Evolutionary conservation across 805 yeast genomes (phyloP).

Genomic region (Citeromyces nyonsensis): DNA sequence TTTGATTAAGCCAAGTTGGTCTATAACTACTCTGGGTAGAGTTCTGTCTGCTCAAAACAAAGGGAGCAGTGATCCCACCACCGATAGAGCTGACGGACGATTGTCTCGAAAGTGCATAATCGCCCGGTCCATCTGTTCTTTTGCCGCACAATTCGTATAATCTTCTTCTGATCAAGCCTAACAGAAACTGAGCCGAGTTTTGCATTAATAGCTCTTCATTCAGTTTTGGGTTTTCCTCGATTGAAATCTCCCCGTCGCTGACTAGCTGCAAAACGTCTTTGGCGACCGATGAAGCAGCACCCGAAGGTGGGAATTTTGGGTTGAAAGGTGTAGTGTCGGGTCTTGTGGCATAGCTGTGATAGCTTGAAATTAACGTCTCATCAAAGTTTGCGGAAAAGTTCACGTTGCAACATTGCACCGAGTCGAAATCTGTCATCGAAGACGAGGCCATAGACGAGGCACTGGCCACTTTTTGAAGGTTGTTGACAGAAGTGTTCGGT

Average conservation of each 20-base stretch:
- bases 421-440: slow-evolving; percentile 1
- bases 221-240: slow-evolving; percentile 10
- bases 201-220: slow-evolving; percentile 13
- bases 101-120: slow-evolving; percentile 11
- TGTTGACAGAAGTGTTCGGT: no score
- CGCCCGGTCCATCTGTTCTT: slow-evolving; percentile 3
- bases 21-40: slow-evolving; percentile 5
- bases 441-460: slow-evolving; percentile 3
- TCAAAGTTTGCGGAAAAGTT: slow-evolving; percentile 17
- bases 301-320: slow-evolving; percentile 49
- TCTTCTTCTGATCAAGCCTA: slow-evolving; percentile 15
- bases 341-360: slow-evolving; percentile 30
- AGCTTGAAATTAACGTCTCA: slow-evolving; percentile 25
- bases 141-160: slow-evolving; percentile 14
- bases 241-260: slow-evolving; percentile 6
- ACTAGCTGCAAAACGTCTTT: slow-evolving; percentile 28
- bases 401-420: not conserved
- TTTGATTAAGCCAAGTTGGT: slow-evolving; percentile 19
- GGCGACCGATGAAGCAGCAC: slow-evolving; percentile 44
- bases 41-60: no score
- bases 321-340: slow-evolving; percentile 61
- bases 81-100: slow-evolving; percentile 9
- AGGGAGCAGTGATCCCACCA: no score
- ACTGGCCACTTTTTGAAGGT: no score
- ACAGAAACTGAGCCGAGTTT: slow-evolving; percentile 9